Base-by-base conservation (phyloP, 805 yeast species). In the Kodamaea nitidulidarum region DNA sequence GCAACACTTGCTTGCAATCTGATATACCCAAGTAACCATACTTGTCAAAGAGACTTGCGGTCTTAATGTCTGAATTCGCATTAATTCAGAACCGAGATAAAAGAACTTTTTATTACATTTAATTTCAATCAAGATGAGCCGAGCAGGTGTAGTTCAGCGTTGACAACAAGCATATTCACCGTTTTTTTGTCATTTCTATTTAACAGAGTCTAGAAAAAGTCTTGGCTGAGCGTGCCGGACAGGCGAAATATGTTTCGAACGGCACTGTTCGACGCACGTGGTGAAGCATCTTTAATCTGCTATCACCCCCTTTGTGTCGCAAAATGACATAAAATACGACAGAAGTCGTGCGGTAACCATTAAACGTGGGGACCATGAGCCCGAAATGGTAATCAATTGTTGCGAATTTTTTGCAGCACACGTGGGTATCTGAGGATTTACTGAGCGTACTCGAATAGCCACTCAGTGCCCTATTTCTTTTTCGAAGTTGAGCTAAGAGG, bases 361-460 rank as follows among this genome's bases (percentile, higher is more conserved):
- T 9, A 35, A 36, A 36, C 39, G 39, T 36, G 39, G 39, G 39
- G 14, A 20, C 26, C 32, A 18, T 9, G 18, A 6, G 12, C 32
- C 32, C 21, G 11, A 30, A 16, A 10, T 7, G 9, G 26, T 12
- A 29, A 18, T 36, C 33, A 36, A 35, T 35, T 35, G 39, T 27
- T 27, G 27, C 39, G 32, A 36, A 36, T 11, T 17, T 14, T 26
- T 18, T 28, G 32, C 33, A 28, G 20, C 39, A 34, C 39, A 36
- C 36, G 36, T 33, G 36, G 35, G 35, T 11, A 30, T 7, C 6
- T 16, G 18, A 28, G 32, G 17, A 16, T 27, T 27, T 10, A 21
- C 4, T 15, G 8, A 8, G 22, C 8, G 8, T 20, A 20, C 30
- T 15, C 36, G 15, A 15, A 18, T 20, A 30, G 30, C 30, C 29